Base-by-base conservation (phyloP, 2,329 filamentous ascomycete species). In the Aspergillus sp. region DNA sequence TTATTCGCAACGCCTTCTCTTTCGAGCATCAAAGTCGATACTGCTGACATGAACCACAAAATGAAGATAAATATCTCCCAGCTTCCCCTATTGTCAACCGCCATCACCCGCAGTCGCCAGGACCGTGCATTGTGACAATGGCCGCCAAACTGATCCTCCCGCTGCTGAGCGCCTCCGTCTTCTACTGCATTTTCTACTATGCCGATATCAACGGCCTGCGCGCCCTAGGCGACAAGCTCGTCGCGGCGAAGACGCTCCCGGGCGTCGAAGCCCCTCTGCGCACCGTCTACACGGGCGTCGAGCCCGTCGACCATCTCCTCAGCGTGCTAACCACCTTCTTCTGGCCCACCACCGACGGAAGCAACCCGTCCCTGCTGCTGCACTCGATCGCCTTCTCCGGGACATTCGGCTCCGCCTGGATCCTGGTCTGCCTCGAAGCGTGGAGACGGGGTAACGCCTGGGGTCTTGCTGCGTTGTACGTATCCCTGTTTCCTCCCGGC, bases 381-480 rank as follows among this genome's bases (percentile, higher is more conserved):
- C 71, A 74, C 40, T 66, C 70, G 3, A 56, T 74, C 13, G 66
- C 64, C 5, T 74, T 77, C 20, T 70, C 71, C 4, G 72, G 72
- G 5, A 71, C 74, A 3, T 71, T 76, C 45, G 70, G 71, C 3
- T 68, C 71, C 3, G 64, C 71, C n/a, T 78, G 73, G 72, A 62
- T 70, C 4, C 55, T 78, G 40, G 61, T 80, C 20, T 64, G 70
- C 2, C 64, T 80, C 50, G 78, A 81, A 57, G 67, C 74, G 10
- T 70, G 76, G 64, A 67, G 78, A 40, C 61, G 59, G 16, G 77
- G 76, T 0, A 79, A 79, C 60, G 60, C 67, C 11, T 66, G 73
- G 46, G 75, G 65, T 5, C 48, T 73, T 16, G 64, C 73, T 38
- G 72, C 72, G n/a, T 51, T 41, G 48, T 50, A 50, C 9, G 17